A percentile compares a stretch with the other conserved stretches of the same genome.
Conservation (phyloP, 495 filamentous ascomycete genomes). For the Neurospora discreta region DNA sequence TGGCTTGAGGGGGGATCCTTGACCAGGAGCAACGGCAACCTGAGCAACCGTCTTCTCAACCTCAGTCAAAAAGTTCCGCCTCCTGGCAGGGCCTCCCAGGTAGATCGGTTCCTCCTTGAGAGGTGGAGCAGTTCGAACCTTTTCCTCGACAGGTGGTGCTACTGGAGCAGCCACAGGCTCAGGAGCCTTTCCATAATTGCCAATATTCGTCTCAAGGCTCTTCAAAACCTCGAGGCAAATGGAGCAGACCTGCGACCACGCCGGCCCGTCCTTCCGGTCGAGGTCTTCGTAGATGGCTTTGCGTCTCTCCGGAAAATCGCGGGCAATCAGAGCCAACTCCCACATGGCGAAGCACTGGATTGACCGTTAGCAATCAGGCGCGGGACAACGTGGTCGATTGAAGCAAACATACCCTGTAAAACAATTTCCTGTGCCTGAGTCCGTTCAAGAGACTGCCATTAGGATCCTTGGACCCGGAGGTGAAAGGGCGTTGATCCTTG, state of each 20-base stretch:
- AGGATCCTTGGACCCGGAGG: slow-evolving; percentile 72
- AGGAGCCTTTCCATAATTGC: slow-evolving; percentile 42
- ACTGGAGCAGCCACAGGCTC: slow-evolving; percentile 18
- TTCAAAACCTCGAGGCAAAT: slow-evolving; percentile 57
- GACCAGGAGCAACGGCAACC: slow-evolving; percentile 48
- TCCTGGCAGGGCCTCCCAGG: slow-evolving; percentile 33
- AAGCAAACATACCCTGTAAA: slow-evolving; percentile 40
- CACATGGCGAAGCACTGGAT: slow-evolving; percentile 72
- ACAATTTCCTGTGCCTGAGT: slow-evolving; percentile 59
- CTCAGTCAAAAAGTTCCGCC: slow-evolving; percentile 31
- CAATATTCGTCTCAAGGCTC: slow-evolving; percentile 52
- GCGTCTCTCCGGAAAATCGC: slow-evolving; percentile 58
- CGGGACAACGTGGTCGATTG: background rate
- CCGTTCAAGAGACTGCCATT: slow-evolving; percentile 84
- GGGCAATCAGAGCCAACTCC: slow-evolving; percentile 73
- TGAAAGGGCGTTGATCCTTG: slow-evolving; percentile 74
- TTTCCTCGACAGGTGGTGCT: slow-evolving; percentile 16
- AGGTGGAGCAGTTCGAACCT: slow-evolving; percentile 28
- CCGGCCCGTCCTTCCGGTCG: slow-evolving; percentile 64
- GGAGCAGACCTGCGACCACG: slow-evolving; percentile 68
- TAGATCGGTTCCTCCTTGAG: slow-evolving; percentile 53
- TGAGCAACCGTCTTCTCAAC: slow-evolving; percentile 43
- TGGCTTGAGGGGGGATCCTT: slow-evolving; percentile 33
- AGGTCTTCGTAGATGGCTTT: slow-evolving; percentile 82
- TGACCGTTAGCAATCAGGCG: slow-evolving; percentile 12